phyloP scores from a whole-genome alignment of 2,329 filamentous ascomycete genomes.

The Stachybotrys chlorohalonatus region DNA sequence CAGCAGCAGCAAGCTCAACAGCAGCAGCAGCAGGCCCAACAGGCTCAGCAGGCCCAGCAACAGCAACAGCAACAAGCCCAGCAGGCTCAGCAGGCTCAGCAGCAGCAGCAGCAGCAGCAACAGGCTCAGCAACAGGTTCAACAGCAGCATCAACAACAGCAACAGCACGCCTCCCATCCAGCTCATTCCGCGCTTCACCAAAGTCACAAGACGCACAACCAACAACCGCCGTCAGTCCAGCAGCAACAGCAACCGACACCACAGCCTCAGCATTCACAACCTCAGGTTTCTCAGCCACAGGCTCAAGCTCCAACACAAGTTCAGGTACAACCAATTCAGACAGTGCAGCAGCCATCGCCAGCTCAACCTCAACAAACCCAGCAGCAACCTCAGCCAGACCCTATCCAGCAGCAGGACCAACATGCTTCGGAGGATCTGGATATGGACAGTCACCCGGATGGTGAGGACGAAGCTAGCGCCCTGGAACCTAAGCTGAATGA shows the following conservation, averaged over 20 bases:
- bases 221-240: constrained; percentile 15
- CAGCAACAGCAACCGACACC: constrained; percentile 17
- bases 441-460: constrained; percentile 39
- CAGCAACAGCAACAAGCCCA: constrained; percentile 15
- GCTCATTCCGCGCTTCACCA: constrained; percentile 11
- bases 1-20: constrained; percentile 18
- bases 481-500: constrained; percentile 40
- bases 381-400: constrained; percentile 15
- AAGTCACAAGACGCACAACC: constrained; percentile 10
- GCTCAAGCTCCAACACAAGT: constrained; percentile 16
- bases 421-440: constrained; percentile 43
- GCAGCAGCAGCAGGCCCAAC: constrained; percentile 10
- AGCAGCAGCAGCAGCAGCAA: constrained; percentile 13
- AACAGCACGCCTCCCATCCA: constrained; percentile 16
- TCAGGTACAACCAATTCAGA: constrained; percentile 16
- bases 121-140: constrained; percentile 5
- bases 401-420: constrained; percentile 28
- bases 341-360: constrained; percentile 15
- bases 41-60: constrained; percentile 9
- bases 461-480: constrained; percentile 32
- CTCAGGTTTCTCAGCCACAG: constrained; percentile 7
- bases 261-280: constrained; percentile 14
- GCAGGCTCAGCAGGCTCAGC: constrained; percentile 5
- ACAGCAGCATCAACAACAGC: constrained; percentile 13
- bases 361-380: constrained; percentile 13